Evolutionary conservation across 2,329 filamentous ascomycete genomes (phyloP).

Genomic region (Penicillium sp.): DNA sequence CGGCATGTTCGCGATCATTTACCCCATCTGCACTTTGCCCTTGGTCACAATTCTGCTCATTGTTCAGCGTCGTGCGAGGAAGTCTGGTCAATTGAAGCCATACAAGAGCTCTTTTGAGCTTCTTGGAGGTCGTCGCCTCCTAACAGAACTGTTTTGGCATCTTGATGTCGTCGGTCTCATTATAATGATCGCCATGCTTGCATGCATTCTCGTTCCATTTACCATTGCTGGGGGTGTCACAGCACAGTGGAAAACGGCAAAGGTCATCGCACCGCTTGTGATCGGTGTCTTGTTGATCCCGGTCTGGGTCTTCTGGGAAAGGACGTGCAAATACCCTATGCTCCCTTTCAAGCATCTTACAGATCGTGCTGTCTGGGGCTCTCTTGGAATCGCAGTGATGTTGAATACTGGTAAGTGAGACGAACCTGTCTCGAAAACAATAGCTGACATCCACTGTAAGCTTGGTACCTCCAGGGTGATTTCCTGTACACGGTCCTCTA

Average conservation of each 20-base stretch:
- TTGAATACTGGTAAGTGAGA: slow-evolving; percentile 23
- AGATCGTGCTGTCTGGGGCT: slow-evolving; percentile 63
- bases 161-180: slow-evolving; percentile 55
- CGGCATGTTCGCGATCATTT: slow-evolving; percentile 64
- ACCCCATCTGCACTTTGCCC: slow-evolving; percentile 56
- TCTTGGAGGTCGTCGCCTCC: slow-evolving; percentile 39
- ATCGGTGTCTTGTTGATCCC: slow-evolving; percentile 52
- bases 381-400: slow-evolving; percentile 55
- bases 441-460: slow-evolving; percentile 41
- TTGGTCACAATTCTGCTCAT: slow-evolving; percentile 48
- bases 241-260: slow-evolving; percentile 51
- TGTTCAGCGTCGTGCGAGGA: slow-evolving; percentile 54
- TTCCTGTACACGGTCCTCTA: slow-evolving; percentile 63
- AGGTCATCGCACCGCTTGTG: slow-evolving; percentile 52
- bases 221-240: slow-evolving; percentile 54
- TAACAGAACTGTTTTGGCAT: slow-evolving; percentile 54
- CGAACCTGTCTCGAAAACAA: too few relatives aligned
- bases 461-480: slow-evolving; percentile 63
- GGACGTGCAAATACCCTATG: slow-evolving; percentile 51
- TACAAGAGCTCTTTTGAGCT: slow-evolving; percentile 47
- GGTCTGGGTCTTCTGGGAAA: slow-evolving; percentile 56
- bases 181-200: slow-evolving; percentile 52
- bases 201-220: slow-evolving; percentile 56
- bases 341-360: slow-evolving; percentile 61
- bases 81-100: slow-evolving; percentile 47